Base-by-base conservation (phyloP, 768 basidiomycete genomes). In the Phanerochaete carnosa region DNA sequence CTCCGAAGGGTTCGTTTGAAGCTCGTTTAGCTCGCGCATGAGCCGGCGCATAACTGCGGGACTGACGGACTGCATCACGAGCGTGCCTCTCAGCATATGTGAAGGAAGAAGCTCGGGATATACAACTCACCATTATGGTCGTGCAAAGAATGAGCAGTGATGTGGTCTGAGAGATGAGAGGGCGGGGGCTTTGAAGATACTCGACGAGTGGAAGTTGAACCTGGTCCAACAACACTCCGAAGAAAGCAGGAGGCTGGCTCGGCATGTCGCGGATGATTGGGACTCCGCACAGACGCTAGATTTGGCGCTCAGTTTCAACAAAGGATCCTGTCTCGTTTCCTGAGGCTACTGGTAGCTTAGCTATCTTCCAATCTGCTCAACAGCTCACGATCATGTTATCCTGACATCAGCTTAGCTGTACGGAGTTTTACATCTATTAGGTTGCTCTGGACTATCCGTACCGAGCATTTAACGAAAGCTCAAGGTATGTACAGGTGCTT, bases 1-100 rank as follows among this genome's bases (percentile, higher is more conserved):
- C 69, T 97, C 95, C 13, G 90, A 91, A 35, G 95, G 95, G 63
- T 79, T 87, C 62, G 81, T 88, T 74, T 87, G 86, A 61, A 98
- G 83, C 66, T 91, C 88, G 39, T 79, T 81, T 46, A 95, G 80
- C 76, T 97, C 95, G 56, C 91, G 87, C 82, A 95, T 90, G 69
- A 97, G 77, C 62, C 92, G 88, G 65, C 94, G 92, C 76, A 93
- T 83, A 45, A 85, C 85, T 59, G 83, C 72, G 60, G 87, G 82
- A 25, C 73, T 66, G 45, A 80, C 70, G 46, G 79, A 75, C 80
- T 80, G 47, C 8, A 58, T 30, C 22, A n/a, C 52, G 33, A 23
- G 52, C 29, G 52, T 3, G 13, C 12, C 53, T 28, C 22, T 55
- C 25, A 55, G 37, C 9, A 39, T 55, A 4, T 22, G 33, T 1